phyloP scores from a whole-genome alignment of 805 yeast species.

The Yarrowia sp. region DNA sequence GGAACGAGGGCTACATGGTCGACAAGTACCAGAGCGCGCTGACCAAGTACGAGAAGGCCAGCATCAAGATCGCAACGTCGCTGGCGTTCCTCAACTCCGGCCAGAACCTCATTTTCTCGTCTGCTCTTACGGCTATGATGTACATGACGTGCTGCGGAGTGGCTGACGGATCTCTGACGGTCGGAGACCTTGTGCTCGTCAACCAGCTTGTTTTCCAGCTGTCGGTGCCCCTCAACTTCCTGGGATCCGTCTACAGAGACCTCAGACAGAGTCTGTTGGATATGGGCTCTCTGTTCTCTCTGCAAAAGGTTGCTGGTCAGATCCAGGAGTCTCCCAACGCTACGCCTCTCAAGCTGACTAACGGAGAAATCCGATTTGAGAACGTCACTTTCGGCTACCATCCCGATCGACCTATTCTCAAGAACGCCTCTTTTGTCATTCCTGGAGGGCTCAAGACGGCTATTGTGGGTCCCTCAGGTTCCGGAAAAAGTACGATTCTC shows the following conservation, averaged over 20 bases:
- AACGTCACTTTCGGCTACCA: constrained; percentile 93
- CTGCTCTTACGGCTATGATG: constrained; percentile 96
- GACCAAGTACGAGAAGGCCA: constrained; percentile 70
- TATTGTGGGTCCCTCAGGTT: constrained; percentile 94
- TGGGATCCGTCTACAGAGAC: constrained; percentile 96
- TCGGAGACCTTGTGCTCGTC: constrained; percentile 93
- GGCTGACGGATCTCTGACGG: constrained; percentile 79
- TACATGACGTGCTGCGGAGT: constrained; percentile 96
- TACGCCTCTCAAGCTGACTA: constrained; percentile 62
- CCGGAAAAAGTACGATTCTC: constrained; percentile 91
- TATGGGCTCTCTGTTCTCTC: constrained; percentile 91
- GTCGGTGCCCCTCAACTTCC: constrained; percentile 90
- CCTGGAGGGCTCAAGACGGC: constrained; percentile 94
- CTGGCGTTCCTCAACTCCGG: constrained; percentile 76
- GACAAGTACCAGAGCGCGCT: constrained; percentile 79
- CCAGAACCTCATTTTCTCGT: constrained; percentile 78
- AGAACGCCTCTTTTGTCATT: constrained; percentile 79
- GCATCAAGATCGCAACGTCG: constrained; percentile 77
- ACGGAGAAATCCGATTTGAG: constrained; percentile 85
- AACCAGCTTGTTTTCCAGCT: constrained; percentile 96
- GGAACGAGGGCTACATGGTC: constrained; percentile 83
- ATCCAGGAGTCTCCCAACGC: constrained; percentile 71
- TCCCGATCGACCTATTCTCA: constrained; percentile 83
- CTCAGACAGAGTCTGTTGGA: constrained; percentile 90
- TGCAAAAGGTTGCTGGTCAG: constrained; percentile 75